Percentiles rank a stretch among this genome's conserved stretches.
Conservation (phyloP, 1,284 basidiomycete species). For the Megacollybia platyphylla region DNA sequence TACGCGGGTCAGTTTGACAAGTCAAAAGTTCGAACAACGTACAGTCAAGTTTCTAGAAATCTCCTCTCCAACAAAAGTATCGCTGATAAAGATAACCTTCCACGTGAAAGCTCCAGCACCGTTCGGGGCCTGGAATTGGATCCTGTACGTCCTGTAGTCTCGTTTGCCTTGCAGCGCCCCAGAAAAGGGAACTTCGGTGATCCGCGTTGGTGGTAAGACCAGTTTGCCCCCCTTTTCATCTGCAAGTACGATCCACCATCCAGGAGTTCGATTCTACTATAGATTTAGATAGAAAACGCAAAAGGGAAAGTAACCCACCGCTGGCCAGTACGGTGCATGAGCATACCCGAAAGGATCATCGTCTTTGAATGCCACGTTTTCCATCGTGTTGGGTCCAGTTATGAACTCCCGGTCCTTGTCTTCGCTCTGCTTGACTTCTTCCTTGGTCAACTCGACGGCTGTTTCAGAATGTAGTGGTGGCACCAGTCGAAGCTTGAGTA, state of each 20-base stretch:
- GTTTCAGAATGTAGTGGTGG: conserved; percentile 25
- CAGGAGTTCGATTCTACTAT: conserved; percentile 65
- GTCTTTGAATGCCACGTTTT: conserved; percentile 32
- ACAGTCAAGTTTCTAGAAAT: conserved; percentile 62
- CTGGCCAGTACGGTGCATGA: conserved; percentile 88
- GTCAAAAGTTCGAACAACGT: conserved; percentile 14
- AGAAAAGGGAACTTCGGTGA: conserved; percentile 70
- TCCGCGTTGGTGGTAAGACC: conserved; percentile 82
- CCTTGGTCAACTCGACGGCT: conserved; percentile 34
- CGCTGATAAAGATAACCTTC: conserved; percentile 77
- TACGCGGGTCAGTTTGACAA: conserved; percentile 16
- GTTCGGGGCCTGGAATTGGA: conserved; percentile 93
- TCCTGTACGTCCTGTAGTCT: conserved; percentile 73
- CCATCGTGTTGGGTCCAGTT: conserved; percentile 45
- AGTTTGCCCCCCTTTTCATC: conserved; percentile 86
- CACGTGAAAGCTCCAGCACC: conserved; percentile 81
- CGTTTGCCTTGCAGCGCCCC: conserved; percentile 39
- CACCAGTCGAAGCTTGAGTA: conserved; percentile 69
- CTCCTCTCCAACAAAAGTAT: conserved; percentile 84
- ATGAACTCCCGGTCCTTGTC: conserved; percentile 63
- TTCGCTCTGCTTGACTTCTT: conserved; percentile 37
- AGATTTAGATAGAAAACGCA: conserved; percentile 5
- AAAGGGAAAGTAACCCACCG: conserved; percentile 33
- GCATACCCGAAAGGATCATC: conserved; percentile 40
- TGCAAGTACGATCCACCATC: conserved; percentile 87